phyloP scores from a whole-genome alignment of 75 land plant species.

The Isoetes taiwanensis region DNA sequence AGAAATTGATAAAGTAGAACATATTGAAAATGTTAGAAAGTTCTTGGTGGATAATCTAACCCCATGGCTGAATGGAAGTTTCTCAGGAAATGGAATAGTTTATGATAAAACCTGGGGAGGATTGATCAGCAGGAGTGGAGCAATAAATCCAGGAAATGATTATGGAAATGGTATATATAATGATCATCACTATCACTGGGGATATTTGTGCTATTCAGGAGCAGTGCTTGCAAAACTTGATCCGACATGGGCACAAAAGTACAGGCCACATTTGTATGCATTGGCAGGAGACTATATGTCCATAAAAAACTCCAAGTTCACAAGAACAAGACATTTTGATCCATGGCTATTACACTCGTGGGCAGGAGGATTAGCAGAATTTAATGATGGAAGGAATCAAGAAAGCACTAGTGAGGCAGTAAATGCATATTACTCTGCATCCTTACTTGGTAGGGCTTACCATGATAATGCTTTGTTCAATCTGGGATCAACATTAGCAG shows the following conservation, averaged over 20 bases:
- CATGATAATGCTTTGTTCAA: neutral
- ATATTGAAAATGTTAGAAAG: neutral
- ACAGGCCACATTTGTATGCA: neutral
- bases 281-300: neutral
- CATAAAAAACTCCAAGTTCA: neutral
- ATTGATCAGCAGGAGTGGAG: neutral
- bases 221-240: neutral
- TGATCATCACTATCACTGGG: conserved; percentile 8
- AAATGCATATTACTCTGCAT: conserved; percentile 1
- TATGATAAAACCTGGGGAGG: neutral
- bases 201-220: neutral
- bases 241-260: neutral
- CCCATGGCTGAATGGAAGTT: neutral
- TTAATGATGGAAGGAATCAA: neutral
- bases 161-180: neutral
- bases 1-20: neutral
- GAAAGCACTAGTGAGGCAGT: conserved; percentile 6
- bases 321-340: neutral
- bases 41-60: neutral
- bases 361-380: neutral
- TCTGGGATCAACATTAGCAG: neutral
- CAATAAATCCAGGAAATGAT: neutral
- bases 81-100: neutral
- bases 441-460: neutral
- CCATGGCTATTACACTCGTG: conserved; percentile 2